Conservation (phyloP, 371 early-diverging fungal species). For the Mortierella sp. region DNA sequence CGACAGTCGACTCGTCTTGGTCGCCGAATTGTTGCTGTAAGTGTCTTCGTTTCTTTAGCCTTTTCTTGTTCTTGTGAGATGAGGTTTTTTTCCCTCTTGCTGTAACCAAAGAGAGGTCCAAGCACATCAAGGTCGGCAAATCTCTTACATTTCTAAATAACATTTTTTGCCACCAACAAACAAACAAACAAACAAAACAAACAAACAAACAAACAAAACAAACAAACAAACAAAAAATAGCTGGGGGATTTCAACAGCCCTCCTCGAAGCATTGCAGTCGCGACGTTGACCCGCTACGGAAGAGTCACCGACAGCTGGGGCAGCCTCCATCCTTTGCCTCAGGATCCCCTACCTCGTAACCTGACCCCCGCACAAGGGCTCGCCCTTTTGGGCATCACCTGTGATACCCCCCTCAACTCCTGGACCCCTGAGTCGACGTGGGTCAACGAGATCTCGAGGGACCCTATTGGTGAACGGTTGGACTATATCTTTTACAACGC, state of each 20-base stretch:
- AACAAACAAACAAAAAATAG: constrained; percentile 21
- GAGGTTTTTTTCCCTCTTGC: not conserved
- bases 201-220: not conserved
- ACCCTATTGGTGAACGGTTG: constrained; percentile 66
- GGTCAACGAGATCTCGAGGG: constrained; percentile 31
- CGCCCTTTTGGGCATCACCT: constrained; percentile 64
- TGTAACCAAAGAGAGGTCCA: not conserved
- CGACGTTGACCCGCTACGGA: constrained; percentile 62
- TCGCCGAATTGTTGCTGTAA: constrained; percentile 71
- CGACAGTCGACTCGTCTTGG: constrained; percentile 64
- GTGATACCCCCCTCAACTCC: constrained; percentile 69
- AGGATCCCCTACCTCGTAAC: not conserved
- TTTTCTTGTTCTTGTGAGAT: not conserved
- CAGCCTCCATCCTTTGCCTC: constrained; percentile 47
- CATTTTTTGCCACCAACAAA: constrained; percentile 18
- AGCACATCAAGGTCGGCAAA: not conserved
- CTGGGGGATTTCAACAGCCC: constrained; percentile 74
- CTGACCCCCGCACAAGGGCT: constrained; percentile 32
- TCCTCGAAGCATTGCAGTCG: constrained; percentile 64
- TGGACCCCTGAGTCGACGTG: constrained; percentile 61
- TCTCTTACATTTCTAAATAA: constrained; percentile 1
- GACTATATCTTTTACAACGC: constrained; percentile 72
- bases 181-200: not conserved
- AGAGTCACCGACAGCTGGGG: constrained; percentile 73
- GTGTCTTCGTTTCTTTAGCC: not conserved